Percentiles rank a stretch among this genome's conserved stretches.
Evolutionary conservation across 148 eudicot species (phyloP).

Genomic region (Silene uniflora): DNA sequence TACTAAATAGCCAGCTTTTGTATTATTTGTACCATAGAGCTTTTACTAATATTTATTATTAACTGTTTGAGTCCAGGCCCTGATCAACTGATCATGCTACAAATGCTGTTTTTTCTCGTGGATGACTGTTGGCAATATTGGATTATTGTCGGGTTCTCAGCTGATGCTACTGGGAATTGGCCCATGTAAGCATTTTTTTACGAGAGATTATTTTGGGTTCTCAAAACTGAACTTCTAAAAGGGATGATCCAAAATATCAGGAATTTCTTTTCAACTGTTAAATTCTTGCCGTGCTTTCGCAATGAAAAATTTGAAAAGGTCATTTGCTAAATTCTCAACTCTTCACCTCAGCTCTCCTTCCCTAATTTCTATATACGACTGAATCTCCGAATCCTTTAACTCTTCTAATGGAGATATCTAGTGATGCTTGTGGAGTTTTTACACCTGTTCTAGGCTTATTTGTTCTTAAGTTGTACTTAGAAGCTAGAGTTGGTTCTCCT

Average conservation of each 20-base stretch:
- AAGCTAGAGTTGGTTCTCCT: not conserved
- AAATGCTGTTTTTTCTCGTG: constrained; percentile 84
- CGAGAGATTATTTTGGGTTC: not conserved
- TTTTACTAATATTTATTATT: constrained; percentile 21
- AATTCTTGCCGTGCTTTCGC: not conserved
- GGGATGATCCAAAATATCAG: not conserved
- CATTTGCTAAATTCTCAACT: not conserved
- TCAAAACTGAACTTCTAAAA: not conserved
- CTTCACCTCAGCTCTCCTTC: not conserved
- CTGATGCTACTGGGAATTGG: constrained; percentile 87
- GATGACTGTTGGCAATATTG: constrained; percentile 97
- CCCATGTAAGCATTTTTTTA: constrained; percentile 41
- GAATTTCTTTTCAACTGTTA: not conserved
- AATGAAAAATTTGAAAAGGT: not conserved
- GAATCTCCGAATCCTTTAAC: not conserved
- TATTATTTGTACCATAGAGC: not conserved
- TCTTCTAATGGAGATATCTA: not conserved
- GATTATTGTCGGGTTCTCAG: constrained; percentile 80
- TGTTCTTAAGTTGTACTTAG: not conserved
- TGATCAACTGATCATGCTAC: constrained; percentile 69
- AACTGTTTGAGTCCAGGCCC: constrained; percentile 50
- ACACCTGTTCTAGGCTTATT: not conserved
- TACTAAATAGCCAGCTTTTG: not conserved
- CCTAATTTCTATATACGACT: not conserved
- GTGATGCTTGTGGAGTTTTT: not conserved